These are phyloP conservation scores for Edaphochlamys debaryana DNA, from an alignment of 139 green algal genomes.

Conservation along the genomic window DNA sequence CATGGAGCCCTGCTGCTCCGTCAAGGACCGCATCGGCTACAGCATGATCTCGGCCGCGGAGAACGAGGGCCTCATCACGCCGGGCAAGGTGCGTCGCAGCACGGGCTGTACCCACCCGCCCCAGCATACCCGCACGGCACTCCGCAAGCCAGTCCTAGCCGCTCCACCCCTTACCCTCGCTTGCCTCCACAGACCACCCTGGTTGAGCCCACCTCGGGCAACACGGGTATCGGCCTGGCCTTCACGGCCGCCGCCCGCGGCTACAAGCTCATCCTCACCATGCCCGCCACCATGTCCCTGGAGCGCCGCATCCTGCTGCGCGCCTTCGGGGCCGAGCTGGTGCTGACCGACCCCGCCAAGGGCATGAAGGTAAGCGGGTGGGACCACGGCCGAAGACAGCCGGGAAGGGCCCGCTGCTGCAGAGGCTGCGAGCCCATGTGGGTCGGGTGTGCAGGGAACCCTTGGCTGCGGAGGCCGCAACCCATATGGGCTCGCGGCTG, in stretches of 20 bases:
- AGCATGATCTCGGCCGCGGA: conserved; percentile 93
- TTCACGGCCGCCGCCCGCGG: conserved; percentile 94
- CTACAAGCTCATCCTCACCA: conserved; percentile 95
- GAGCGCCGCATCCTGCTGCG: conserved; percentile 94
- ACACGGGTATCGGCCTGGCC: conserved; percentile 94
- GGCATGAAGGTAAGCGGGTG: conserved; percentile 65
- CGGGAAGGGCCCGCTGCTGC: too few relatives aligned
- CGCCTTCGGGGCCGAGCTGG: conserved; percentile 91
- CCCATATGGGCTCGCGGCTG: too few relatives aligned
- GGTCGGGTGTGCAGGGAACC: too few relatives aligned
- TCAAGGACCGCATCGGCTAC: conserved; percentile 93
- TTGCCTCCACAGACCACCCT: conserved; percentile 82
- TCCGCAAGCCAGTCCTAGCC: too few relatives aligned
- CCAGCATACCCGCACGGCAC: background rate
- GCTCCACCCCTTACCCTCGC: background rate
- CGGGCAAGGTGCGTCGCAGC: conserved; percentile 77
- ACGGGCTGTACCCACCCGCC: background rate
- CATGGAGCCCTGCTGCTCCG: conserved; percentile 87
- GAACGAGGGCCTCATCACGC: conserved; percentile 83
- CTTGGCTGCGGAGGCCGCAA: too few relatives aligned
- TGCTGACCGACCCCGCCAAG: conserved; percentile 87
- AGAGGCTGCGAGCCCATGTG: too few relatives aligned
- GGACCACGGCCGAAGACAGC: background rate
- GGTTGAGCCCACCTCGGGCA: conserved; percentile 90
- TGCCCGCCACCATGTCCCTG: conserved; percentile 97